phyloP scores from a whole-genome alignment of 2,329 filamentous ascomycete genomes.

The Apiospora koreana region DNA sequence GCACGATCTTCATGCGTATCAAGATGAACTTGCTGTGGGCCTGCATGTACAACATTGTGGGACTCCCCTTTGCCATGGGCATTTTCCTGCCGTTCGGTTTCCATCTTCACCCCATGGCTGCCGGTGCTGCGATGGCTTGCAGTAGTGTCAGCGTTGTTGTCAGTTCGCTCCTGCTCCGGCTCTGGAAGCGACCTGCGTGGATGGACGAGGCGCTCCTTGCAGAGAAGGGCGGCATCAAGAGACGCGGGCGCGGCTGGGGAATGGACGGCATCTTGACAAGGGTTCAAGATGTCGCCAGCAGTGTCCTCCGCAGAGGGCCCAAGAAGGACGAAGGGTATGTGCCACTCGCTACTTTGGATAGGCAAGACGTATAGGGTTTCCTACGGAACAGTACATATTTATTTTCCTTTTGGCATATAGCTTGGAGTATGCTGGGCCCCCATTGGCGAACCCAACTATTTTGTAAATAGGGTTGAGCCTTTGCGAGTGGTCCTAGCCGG shows the following conservation, averaged over 20 bases:
- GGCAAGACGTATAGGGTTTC: constrained; percentile 10
- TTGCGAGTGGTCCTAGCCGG: background rate
- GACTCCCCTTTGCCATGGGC: constrained; percentile 95
- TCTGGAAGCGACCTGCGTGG: constrained; percentile 84
- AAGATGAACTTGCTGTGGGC: constrained; percentile 93
- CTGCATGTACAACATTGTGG: constrained; percentile 88
- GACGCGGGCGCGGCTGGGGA: constrained; percentile 43
- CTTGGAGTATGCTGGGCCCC: background rate
- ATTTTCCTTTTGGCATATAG: background rate
- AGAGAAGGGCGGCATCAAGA: constrained; percentile 50
- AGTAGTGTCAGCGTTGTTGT: constrained; percentile 89
- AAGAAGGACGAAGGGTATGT: constrained; percentile 59
- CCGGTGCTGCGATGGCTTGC: constrained; percentile 89
- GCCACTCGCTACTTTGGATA: constrained; percentile 55
- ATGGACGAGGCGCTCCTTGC: constrained; percentile 74
- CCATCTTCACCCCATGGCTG: constrained; percentile 89
- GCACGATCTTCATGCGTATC: constrained; percentile 87
- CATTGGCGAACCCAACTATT: background rate
- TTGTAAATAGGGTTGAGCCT: background rate
- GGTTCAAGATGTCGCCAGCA: constrained; percentile 40
- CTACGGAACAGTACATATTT: background rate
- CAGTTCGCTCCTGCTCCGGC: constrained; percentile 79
- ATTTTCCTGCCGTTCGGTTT: constrained; percentile 84
- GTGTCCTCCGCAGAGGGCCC: constrained; percentile 33
- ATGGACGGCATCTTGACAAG: constrained; percentile 43